A percentile compares a stretch with the other conserved stretches of the same genome.
Conservation (phyloP, 495 filamentous ascomycete genomes). For the Haplographium delicatum region DNA sequence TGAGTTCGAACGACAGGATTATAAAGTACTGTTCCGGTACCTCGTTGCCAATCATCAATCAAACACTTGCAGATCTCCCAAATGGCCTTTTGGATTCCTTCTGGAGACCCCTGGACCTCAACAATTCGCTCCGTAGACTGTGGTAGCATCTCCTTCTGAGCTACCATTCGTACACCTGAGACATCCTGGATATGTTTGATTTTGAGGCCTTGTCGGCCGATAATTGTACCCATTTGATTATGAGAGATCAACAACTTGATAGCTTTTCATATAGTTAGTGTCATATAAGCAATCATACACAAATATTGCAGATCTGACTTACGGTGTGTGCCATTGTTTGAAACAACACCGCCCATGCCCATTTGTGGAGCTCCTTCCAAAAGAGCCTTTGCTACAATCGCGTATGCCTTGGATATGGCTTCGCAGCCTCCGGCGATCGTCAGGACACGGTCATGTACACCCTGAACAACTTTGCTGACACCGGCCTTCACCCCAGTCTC, state of each 20-base stretch:
- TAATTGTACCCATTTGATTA: constrained; percentile 99
- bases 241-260: constrained; percentile 97
- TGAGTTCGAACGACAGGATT: constrained; percentile 88
- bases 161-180: constrained; percentile 96
- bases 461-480: constrained; percentile 96
- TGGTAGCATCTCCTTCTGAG: constrained; percentile 98
- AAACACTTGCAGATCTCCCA: constrained; percentile 99
- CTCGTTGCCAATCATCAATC: constrained; percentile 94
- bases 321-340: constrained; percentile 89
- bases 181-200: constrained; percentile 99
- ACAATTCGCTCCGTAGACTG: constrained; percentile 99
- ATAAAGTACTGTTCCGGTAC: constrained; percentile 93
- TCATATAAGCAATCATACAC: too few relatives aligned
- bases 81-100: constrained; percentile 88
- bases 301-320: constrained; percentile 43
- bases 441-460: constrained; percentile 93
- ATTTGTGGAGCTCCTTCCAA: constrained; percentile 89
- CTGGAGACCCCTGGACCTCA: constrained; percentile 88
- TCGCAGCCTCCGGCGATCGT: constrained; percentile 87
- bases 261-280: too few relatives aligned
- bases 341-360: constrained; percentile 86
- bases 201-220: constrained; percentile 90
- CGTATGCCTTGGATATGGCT: constrained; percentile 83
- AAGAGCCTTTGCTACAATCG: constrained; percentile 84
- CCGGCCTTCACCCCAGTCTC: constrained; percentile 97